Conservation (phyloP, 441 rosid species). For the Erodium trifolium region DNA sequence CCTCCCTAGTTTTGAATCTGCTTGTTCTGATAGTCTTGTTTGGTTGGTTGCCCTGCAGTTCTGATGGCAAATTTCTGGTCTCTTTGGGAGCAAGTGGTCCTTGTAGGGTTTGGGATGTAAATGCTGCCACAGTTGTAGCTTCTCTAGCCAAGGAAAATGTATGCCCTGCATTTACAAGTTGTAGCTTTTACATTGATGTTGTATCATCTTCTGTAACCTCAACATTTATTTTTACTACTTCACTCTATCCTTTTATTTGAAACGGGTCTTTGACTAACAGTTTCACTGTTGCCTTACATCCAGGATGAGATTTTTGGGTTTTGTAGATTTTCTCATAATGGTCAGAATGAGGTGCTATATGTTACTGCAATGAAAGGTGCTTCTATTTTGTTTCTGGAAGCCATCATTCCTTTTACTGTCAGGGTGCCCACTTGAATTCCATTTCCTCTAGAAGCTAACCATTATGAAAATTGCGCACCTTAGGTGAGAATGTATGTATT, state of each 20-base stretch:
- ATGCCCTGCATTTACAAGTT: constrained; percentile 16
- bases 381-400: neutral
- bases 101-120: constrained; percentile 86
- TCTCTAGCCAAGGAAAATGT: constrained; percentile 65
- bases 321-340: constrained; percentile 64
- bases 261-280: constrained; percentile 18
- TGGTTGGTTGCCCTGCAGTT: constrained; percentile 40
- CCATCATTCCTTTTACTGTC: constrained; percentile 4
- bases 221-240: neutral
- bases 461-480: constrained; percentile 12
- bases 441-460: constrained; percentile 6
- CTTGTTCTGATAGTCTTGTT: constrained; percentile 17
- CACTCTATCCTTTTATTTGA: constrained; percentile 14
- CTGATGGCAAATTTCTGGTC: constrained; percentile 73
- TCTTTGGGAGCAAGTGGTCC: constrained; percentile 63
- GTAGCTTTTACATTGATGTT: too few relatives aligned
- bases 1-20: constrained; percentile 1
- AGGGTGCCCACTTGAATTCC: neutral
- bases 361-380: constrained; percentile 77
- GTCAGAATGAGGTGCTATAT: constrained; percentile 45
- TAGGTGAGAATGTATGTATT: constrained; percentile 66
- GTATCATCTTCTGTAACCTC: neutral
- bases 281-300: constrained; percentile 18
- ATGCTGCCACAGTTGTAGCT: constrained; percentile 45
- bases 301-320: constrained; percentile 81